Evolutionary conservation across 257 asterid genomes (phyloP).

Genomic region (Nicotiana obtusifolia): DNA sequence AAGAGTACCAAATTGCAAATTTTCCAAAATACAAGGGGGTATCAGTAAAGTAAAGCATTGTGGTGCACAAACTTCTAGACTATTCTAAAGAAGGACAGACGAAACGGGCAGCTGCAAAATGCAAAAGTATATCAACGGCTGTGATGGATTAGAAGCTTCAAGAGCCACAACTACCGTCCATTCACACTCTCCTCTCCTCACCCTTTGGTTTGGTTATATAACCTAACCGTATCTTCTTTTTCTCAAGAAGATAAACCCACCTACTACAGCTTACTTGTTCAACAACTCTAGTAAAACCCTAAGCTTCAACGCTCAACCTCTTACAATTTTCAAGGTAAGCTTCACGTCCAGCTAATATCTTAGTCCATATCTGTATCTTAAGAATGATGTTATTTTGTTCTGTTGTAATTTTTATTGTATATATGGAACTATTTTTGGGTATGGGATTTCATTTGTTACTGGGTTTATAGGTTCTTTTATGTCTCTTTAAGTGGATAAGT

Average conservation of each 20-base stretch:
- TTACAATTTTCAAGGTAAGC: background rate
- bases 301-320: background rate
- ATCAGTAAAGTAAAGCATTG: background rate
- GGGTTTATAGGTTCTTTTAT: too few species aligned
- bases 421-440: too few species aligned
- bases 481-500: too few species aligned
- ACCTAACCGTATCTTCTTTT: conserved; percentile 5
- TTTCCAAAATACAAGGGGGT: background rate
- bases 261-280: background rate
- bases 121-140: conserved; percentile 17
- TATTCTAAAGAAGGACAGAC: conserved; percentile 11
- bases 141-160: conserved; percentile 28
- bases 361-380: background rate
- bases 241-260: background rate
- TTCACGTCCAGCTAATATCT: background rate
- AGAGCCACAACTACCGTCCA: conserved; percentile 23
- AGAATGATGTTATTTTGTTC: too few species aligned
- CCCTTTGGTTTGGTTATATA: background rate
- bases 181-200: background rate
- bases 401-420: too few species aligned
- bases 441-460: too few species aligned
- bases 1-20: background rate
- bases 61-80: conserved; percentile 19
- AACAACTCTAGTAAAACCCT: background rate
- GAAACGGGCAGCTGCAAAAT: background rate